Evolutionary conservation across 192 early-diverging fungal species (phyloP), one percentile per base, ranked within the genome.

Genomic region (Coemansia sp.): DNA sequence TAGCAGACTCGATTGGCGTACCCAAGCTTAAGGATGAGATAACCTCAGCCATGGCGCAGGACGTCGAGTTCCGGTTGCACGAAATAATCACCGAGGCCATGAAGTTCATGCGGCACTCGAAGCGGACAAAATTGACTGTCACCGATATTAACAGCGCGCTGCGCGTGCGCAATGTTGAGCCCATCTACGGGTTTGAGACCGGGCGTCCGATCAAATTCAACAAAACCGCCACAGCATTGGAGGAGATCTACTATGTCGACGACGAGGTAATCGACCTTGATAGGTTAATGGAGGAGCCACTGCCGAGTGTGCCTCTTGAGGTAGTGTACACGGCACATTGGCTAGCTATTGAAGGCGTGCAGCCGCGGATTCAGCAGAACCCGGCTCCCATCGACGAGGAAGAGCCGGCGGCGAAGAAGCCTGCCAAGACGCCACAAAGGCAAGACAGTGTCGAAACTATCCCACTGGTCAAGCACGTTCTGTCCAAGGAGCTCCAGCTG

Each of bases 271-370:
- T 97, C 10, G 95, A 97, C 69, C 89, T 99, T 47, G 97, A 98
- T 62, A 90, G 90, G 13, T 76, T 97, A 16, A 84, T 99, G 0
- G 91, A 92, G 47, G 88, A 88, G 15, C 93, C 95, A 1, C 76
- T 99, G 16, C 98, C 98, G 1, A 90, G 90, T 62, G 93, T 97
- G 2, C 98, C 98, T 2, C 85, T 95, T 3, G 95, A 98, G 38
- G 87, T 94, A 0, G 89, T 91, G 3, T 94, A 92, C 69, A 97
- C 95, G 1, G 95, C 92, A 11, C 97, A 98, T 72, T 98, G 96
- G 95, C 86, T 99, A n/a, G 97, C 98, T 2, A 93, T 99, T 67
- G 98, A 98, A 68, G 98, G 98, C n/a, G 95, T 98, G 15, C 98
- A 99, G 78, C 98, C 98, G 15, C 87, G 90, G 12, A 98, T 96